Percentiles rank a stretch among this genome's conserved stretches.
phyloP scores from a whole-genome alignment of 371 early-diverging fungal genomes.

The Dentiscutata heterogama region DNA sequence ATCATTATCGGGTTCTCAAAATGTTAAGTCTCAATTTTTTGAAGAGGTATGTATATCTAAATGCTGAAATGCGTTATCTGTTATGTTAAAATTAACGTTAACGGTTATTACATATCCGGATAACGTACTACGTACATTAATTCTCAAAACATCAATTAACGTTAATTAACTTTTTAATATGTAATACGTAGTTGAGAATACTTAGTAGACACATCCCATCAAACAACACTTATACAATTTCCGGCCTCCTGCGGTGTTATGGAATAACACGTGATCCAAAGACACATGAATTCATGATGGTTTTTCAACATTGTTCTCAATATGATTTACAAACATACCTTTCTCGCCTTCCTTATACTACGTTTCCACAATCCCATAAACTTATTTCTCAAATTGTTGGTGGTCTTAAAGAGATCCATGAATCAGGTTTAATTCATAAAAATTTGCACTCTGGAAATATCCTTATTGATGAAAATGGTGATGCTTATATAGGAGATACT shows the following conservation, averaged over 20 bases:
- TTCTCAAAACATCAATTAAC: neutral
- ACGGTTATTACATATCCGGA: too few relatives aligned
- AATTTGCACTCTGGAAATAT: constrained; percentile 28
- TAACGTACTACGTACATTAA: neutral
- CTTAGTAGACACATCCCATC: too few relatives aligned
- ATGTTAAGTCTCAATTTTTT: constrained; percentile 17
- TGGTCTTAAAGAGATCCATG: constrained; percentile 10
- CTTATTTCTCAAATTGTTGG: neutral
- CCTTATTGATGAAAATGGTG: neutral
- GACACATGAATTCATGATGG: constrained; percentile 31
- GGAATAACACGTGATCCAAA: constrained; percentile 32
- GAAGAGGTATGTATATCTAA: too few relatives aligned
- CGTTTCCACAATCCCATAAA: neutral
- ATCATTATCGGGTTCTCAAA: constrained; percentile 24
- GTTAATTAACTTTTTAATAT: too few relatives aligned
- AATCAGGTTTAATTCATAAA: neutral
- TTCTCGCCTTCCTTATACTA: neutral
- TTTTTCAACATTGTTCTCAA: constrained; percentile 18
- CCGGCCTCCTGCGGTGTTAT: neutral
- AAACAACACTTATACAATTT: neutral
- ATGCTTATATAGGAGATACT: neutral
- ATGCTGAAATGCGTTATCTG: too few relatives aligned
- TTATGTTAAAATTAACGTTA: too few relatives aligned
- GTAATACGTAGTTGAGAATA: neutral
- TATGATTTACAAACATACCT: constrained; percentile 17